These are phyloP conservation scores for Juncus effusus DNA, from an alignment of 176 grass and related monocot genomes.

Conservation along the genomic window DNA sequence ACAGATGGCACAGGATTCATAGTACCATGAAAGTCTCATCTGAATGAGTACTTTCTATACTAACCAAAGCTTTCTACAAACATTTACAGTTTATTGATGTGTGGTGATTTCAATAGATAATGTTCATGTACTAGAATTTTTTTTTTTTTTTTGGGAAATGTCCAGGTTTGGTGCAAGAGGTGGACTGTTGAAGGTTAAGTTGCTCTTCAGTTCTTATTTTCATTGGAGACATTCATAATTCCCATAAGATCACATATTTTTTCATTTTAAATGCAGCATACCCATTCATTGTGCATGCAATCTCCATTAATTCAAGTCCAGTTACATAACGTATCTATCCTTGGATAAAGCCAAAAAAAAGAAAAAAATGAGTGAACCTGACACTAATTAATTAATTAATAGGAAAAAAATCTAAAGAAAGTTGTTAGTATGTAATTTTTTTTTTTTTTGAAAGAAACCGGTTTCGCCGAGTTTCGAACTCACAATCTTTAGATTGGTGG, in stretches of 20 bases:
- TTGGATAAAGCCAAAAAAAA: too few species aligned
- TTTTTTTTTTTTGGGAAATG: neutral
- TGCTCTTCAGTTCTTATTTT: neutral
- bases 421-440: too few species aligned
- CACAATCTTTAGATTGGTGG: too few species aligned
- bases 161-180: slow-evolving; percentile 8
- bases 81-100: neutral
- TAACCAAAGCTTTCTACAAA: neutral
- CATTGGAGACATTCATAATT: neutral
- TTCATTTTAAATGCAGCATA: neutral
- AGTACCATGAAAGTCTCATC: slow-evolving; percentile 27
- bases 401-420: too few species aligned
- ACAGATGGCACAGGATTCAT: slow-evolving; percentile 23
- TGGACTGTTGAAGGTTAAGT: neutral
- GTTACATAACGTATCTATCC: too few species aligned
- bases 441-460: too few species aligned
- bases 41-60: slow-evolving; percentile 14
- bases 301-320: too few species aligned
- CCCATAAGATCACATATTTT: neutral
- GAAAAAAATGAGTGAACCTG: too few species aligned
- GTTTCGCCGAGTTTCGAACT: too few species aligned
- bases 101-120: neutral
- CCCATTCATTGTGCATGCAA: too few species aligned
- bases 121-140: neutral
- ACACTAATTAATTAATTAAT: too few species aligned